Base-by-base conservation (phyloP, 2,329 filamentous ascomycete species). In the Ceratocystis papillata region DNA sequence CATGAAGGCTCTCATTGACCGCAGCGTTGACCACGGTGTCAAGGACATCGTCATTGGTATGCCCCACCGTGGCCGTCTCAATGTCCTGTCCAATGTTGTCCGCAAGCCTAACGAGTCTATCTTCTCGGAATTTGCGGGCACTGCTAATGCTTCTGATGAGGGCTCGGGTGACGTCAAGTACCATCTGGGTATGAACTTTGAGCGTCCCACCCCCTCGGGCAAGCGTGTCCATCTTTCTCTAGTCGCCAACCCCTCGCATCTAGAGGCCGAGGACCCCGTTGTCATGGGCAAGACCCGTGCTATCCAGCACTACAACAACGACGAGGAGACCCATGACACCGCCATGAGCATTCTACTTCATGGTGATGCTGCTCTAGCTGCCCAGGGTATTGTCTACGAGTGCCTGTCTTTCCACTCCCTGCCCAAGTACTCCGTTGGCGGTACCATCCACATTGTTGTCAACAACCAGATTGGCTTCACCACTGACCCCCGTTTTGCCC, bases 401-500 rank as follows among this genome's bases (percentile, higher is more conserved):
- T 97, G 92, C 73, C 89, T 99, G 77, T 94, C 94, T 69, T 96
- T 99, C 86, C 89, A 96, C 79, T 88, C 90, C 64, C 86, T 99
- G 46, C 94, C 94, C 37, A 90, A 89, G 71, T 99, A 96, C 80
- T 96, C 95, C 62, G 97, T 94, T 65, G 94, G 94, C 72, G 94
- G 94, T 74, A 99, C 94, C 67, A 89, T 99, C 72, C 94, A 99
- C 78, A 82, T 99, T 70, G 87, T 99, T 68, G 93, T 97, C 72
- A 99, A 99, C 85, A 99, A 99, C 83, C 94, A 99, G 82, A 99
- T 99, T 76, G 94, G 94, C 77, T 99, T 99, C 82, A 99, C 94
- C 65, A 99, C 94, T 25, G 94, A 99, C 75, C 94, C 94, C 71
- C 90, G 94, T 74, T 99, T 96, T 77, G 88, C 94, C 72, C 91